Evolutionary conservation across 2,329 filamentous ascomycete genomes (phyloP).

Genomic region (Ophiognomonia clavigignenti-juglandacearum): DNA sequence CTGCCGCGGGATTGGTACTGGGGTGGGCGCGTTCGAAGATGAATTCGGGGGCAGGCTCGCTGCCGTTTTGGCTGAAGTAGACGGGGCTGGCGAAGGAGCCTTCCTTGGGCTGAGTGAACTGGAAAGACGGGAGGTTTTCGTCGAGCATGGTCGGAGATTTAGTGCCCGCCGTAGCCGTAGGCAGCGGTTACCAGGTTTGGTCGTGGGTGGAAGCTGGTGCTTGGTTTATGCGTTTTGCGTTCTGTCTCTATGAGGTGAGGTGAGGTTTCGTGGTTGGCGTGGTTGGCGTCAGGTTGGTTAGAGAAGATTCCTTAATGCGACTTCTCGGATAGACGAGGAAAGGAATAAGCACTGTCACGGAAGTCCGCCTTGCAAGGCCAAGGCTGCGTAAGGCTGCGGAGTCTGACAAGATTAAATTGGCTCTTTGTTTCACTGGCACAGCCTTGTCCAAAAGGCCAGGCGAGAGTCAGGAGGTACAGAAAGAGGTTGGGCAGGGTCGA

Average conservation of each 20-base stretch:
- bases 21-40: conserved; percentile 74
- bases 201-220: not conserved
- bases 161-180: too few relatives aligned
- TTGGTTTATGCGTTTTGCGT: not conserved
- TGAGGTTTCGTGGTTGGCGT: not conserved
- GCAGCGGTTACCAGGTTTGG: not conserved
- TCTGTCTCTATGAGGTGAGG: not conserved
- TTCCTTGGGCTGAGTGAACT: conserved; percentile 46
- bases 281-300: too few relatives aligned
- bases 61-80: conserved; percentile 66
- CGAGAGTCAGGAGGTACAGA: too few relatives aligned
- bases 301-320: too few relatives aligned
- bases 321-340: too few relatives aligned
- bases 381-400: too few relatives aligned
- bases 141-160: conserved; percentile 67
- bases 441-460: too few relatives aligned
- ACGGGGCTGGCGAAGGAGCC: conserved; percentile 52
- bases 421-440: not conserved
- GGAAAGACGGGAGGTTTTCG: conserved; percentile 81
- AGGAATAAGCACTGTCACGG: too few relatives aligned
- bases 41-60: conserved; percentile 75
- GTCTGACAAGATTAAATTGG: too few relatives aligned
- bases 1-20: conserved; percentile 54
- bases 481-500: too few relatives aligned
- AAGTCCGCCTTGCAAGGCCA: too few relatives aligned